Percentiles rank a stretch among this genome's conserved stretches.
Conservation (phyloP, 2,329 filamentous ascomycete genomes). For the Peltaster fructicola region DNA sequence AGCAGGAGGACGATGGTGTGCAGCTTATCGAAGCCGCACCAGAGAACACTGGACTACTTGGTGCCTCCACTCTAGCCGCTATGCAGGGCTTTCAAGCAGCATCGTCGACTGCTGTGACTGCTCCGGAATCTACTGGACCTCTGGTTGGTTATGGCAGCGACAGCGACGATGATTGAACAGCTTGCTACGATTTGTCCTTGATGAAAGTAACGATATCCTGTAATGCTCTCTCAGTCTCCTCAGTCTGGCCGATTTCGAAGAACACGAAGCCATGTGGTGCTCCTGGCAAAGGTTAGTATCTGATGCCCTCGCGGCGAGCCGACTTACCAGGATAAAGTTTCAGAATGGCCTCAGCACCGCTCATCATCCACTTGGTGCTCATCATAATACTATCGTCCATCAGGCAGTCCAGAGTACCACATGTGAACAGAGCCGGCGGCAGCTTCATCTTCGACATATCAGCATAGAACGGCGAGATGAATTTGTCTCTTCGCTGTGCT, state of each 20-base stretch:
- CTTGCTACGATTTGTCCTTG: constrained; percentile 8
- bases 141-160: constrained; percentile 83
- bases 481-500: constrained; percentile 26
- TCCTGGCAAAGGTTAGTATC: constrained; percentile 15
- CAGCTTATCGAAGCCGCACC: constrained; percentile 16
- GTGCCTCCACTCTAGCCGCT: constrained; percentile 63
- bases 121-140: constrained; percentile 44
- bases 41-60: constrained; percentile 50
- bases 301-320: neutral
- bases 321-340: constrained; percentile 30
- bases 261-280: constrained; percentile 36
- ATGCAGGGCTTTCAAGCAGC: constrained; percentile 39
- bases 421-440: constrained; percentile 37
- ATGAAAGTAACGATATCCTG: constrained; percentile 25
- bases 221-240: constrained; percentile 21
- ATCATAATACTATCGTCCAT: constrained; percentile 37
- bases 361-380: constrained; percentile 36
- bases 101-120: constrained; percentile 31
- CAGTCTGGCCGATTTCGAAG: constrained; percentile 21
- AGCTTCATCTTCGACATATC: constrained; percentile 23
- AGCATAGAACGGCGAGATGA: constrained; percentile 33
- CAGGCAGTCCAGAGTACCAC: constrained; percentile 36
- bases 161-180: constrained; percentile 48
- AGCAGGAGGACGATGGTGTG: constrained; percentile 26
- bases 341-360: constrained; percentile 31